These are phyloP conservation scores for Hypoxylon fragiforme DNA, from an alignment of 495 filamentous ascomycete species.

Conservation along the genomic window DNA sequence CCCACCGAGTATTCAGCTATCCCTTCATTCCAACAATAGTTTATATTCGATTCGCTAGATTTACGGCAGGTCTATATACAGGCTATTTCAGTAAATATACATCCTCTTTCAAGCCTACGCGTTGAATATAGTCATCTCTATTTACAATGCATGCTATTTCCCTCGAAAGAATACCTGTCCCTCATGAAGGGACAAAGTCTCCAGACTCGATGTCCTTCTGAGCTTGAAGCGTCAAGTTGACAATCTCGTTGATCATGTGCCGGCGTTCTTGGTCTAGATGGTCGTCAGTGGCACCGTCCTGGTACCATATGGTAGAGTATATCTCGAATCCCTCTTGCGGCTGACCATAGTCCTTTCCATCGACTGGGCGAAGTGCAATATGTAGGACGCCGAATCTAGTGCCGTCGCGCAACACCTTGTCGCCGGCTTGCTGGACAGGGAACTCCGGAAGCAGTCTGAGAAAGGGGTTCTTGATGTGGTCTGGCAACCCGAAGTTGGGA, in stretches of 20 bases:
- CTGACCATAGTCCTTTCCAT: constrained; percentile 21
- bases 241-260: constrained; percentile 37
- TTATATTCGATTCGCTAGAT: too few species aligned
- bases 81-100: too few species aligned
- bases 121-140: too few species aligned
- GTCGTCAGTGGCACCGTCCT: constrained; percentile 20
- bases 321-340: constrained; percentile 29
- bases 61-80: too few species aligned
- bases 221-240: constrained; percentile 35
- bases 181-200: not conserved
- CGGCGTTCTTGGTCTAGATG: constrained; percentile 30
- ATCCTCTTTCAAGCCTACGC: too few species aligned
- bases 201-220: constrained; percentile 30
- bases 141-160: too few species aligned
- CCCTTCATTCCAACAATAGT: not conserved
- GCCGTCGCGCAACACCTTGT: constrained; percentile 31
- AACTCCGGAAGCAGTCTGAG: constrained; percentile 18
- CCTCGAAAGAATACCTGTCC: not conserved
- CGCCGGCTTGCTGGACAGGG: constrained; percentile 30
- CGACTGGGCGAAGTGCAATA: constrained; percentile 32
- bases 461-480: constrained; percentile 20
- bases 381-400: constrained; percentile 35
- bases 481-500: constrained; percentile 28
- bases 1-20: too few species aligned
- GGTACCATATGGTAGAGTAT: constrained; percentile 37